These are phyloP conservation scores for Chiua sp. DNA, from an alignment of 1,284 basidiomycete species.

Conservation along the genomic window DNA sequence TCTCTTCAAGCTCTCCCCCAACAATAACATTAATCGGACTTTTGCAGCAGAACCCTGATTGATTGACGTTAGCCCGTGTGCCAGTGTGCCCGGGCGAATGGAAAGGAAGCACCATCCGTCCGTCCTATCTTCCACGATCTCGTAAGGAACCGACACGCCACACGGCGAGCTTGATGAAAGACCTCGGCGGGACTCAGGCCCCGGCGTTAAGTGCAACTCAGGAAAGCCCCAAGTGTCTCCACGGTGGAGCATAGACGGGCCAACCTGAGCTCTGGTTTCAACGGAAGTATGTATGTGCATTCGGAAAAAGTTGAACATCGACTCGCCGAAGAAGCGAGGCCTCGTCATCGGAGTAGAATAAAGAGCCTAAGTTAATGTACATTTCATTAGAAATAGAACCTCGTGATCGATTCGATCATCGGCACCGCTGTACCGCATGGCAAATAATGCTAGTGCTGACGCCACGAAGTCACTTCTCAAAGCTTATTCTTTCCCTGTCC, in stretches of 20 bases:
- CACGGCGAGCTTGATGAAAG: constrained; percentile 24
- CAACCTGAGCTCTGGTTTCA: no score
- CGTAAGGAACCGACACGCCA: constrained; percentile 25
- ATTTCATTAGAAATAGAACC: not conserved
- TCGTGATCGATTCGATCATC: not conserved
- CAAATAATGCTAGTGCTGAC: constrained; percentile 4
- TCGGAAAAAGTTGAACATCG: not conserved
- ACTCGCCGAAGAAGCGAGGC: not conserved
- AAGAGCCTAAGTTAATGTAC: not conserved
- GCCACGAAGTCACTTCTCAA: constrained; percentile 17
- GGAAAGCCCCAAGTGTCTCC: not conserved
- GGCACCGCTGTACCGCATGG: not conserved
- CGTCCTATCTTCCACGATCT: constrained; percentile 1
- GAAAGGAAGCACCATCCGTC: constrained; percentile 21
- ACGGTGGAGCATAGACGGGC: no score
- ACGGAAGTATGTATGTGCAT: not conserved
- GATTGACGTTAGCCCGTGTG: constrained; percentile 27
- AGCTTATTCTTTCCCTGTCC: constrained; percentile 10
- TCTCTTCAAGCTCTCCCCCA: not conserved
- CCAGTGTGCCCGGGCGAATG: constrained; percentile 1
- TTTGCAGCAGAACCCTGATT: constrained; percentile 10
- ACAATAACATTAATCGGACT: constrained; percentile 1
- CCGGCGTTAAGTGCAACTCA: not conserved
- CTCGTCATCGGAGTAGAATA: not conserved
- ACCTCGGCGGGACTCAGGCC: not conserved